Conservation (phyloP, 2,329 filamentous ascomycete genomes). For the Colletotrichum higginsianum region DNA sequence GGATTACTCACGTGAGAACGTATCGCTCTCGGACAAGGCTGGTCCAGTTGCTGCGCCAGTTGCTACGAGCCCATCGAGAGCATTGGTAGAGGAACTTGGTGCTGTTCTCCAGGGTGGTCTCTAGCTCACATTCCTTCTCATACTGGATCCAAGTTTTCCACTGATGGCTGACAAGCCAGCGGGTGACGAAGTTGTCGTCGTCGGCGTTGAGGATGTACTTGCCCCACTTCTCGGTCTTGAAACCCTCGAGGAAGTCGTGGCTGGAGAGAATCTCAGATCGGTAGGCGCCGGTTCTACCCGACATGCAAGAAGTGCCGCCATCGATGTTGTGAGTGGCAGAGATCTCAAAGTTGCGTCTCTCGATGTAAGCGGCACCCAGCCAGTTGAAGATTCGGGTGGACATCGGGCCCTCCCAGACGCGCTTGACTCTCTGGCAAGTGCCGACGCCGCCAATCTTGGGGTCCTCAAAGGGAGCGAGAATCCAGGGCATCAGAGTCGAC, state of each 20-base stretch:
- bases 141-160: slow-evolving; percentile 98
- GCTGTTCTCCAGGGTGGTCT: slow-evolving; percentile 93
- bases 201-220: slow-evolving; percentile 94
- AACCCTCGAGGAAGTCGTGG: slow-evolving; percentile 87
- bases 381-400: slow-evolving; percentile 84
- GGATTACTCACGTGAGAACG: slow-evolving; percentile 84
- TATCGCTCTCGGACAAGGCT: slow-evolving; percentile 87
- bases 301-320: slow-evolving; percentile 96
- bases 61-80: slow-evolving; percentile 94
- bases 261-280: slow-evolving; percentile 89
- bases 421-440: slow-evolving; percentile 88
- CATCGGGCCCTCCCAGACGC: slow-evolving; percentile 73
- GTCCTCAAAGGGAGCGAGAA: slow-evolving; percentile 93
- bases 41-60: slow-evolving; percentile 97
- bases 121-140: slow-evolving; percentile 89
- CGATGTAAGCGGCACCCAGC: slow-evolving; percentile 91
- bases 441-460: slow-evolving; percentile 88
- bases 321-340: slow-evolving; percentile 96
- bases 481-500: slow-evolving; percentile 87
- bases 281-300: slow-evolving; percentile 93
- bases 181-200: slow-evolving; percentile 98
- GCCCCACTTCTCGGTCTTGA: slow-evolving; percentile 92
- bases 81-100: slow-evolving; percentile 93
- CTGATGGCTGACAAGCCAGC: slow-evolving; percentile 92
- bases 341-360: slow-evolving; percentile 96